Conservation (phyloP, 768 basidiomycete species). For the Termitomyces heimii region DNA sequence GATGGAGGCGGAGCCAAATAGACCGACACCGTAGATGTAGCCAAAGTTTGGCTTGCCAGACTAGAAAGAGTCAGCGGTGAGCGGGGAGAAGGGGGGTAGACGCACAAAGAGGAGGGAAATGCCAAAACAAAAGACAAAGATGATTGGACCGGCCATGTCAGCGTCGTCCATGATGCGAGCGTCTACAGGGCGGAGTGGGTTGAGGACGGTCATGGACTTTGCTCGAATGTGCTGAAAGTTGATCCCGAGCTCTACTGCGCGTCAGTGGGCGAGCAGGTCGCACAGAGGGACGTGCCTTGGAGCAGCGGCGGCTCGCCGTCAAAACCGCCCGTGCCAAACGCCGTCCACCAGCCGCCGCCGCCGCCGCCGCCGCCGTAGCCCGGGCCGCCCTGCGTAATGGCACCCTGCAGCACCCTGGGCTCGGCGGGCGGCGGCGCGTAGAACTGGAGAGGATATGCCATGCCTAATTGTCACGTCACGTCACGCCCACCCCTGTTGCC, state of each 20-base stretch:
- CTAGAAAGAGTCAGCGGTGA: conserved; percentile 39
- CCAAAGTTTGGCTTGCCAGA: conserved; percentile 98
- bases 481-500: conserved; percentile 22
- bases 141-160: conserved; percentile 91
- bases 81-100: too few relatives aligned
- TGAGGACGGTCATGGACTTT: conserved; percentile 93
- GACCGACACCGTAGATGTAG: conserved; percentile 96
- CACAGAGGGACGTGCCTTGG: conserved; percentile 55
- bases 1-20: conserved; percentile 89
- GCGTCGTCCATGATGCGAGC: conserved; percentile 99
- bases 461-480: too few relatives aligned
- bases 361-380: too few relatives aligned
- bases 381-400: conserved; percentile 45
- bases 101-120: conserved; percentile 87
- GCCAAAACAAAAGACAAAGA: conserved; percentile 94
- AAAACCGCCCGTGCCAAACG: conserved; percentile 91
- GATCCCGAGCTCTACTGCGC: conserved; percentile 80
- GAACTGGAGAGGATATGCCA: too few relatives aligned
- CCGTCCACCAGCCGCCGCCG: conserved; percentile 94
- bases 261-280: background rate
- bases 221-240: conserved; percentile 94
- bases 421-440: conserved; percentile 26
- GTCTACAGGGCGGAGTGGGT: conserved; percentile 79
- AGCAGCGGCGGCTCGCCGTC: conserved; percentile 95
- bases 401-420: conserved; percentile 38